phyloP scores from a whole-genome alignment of 1,284 basidiomycete species.

The Ceratobasidium sp. region DNA sequence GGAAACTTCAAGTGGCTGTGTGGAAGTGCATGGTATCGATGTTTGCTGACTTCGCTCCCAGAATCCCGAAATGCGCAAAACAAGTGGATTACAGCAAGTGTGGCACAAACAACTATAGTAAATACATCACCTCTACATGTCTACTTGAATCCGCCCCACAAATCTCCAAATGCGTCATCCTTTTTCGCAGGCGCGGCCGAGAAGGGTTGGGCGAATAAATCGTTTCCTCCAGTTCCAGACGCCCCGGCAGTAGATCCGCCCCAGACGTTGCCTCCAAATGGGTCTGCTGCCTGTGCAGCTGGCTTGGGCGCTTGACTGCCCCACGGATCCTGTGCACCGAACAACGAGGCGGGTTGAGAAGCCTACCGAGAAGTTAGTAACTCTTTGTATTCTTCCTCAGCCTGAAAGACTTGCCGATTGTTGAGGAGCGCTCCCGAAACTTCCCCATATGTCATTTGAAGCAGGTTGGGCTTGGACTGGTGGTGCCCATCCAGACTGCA shows the following conservation, averaged over 20 bases:
- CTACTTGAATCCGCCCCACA: constrained; percentile 82
- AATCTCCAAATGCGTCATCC: constrained; percentile 78
- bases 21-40: not conserved
- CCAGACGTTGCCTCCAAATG: constrained; percentile 38
- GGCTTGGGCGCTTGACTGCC: not conserved
- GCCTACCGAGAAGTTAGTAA: constrained; percentile 2
- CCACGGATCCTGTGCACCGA: constrained; percentile 19
- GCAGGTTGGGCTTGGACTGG: constrained; percentile 17
- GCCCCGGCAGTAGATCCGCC: constrained; percentile 12
- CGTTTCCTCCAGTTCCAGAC: constrained; percentile 9
- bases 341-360: not conserved
- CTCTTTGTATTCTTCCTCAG: not conserved
- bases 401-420: constrained; percentile 5
- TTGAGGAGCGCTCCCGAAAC: constrained; percentile 28
- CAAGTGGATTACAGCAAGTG: constrained; percentile 21
- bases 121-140: constrained; percentile 10
- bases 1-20: not conserved
- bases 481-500: constrained; percentile 65
- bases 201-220: constrained; percentile 33
- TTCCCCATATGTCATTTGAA: constrained; percentile 30
- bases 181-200: constrained; percentile 57
- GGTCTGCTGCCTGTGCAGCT: constrained; percentile 14
- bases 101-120: constrained; percentile 11
- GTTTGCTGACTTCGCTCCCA: not conserved
- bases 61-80: not conserved